phyloP scores from a whole-genome alignment of 2,329 filamentous ascomycete species.

The Penicillium italicum region DNA sequence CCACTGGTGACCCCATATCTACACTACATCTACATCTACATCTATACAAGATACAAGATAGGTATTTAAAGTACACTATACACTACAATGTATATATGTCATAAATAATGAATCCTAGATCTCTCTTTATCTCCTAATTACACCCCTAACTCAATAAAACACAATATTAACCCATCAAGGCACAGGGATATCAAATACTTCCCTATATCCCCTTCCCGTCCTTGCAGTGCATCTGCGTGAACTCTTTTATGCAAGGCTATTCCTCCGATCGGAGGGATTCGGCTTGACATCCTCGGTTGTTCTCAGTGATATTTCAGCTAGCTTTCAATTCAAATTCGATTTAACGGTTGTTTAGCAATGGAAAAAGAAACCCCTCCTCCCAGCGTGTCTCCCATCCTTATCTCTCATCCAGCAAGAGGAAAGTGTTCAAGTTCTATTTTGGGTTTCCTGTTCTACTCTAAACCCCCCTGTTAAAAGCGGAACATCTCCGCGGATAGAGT shows the following conservation, averaged over 20 bases:
- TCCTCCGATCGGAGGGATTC: conserved; percentile 16
- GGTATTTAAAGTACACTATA: neutral
- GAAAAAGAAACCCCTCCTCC: neutral
- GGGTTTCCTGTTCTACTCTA: neutral
- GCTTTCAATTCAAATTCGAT: neutral
- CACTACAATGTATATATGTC: neutral
- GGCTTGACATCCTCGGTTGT: conserved; percentile 12
- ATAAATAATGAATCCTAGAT: neutral
- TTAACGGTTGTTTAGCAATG: neutral
- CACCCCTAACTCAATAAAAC: neutral
- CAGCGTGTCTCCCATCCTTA: neutral
- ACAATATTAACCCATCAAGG: neutral
- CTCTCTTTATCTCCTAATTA: neutral
- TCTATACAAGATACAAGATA: neutral
- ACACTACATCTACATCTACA: neutral
- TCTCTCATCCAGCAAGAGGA: conserved; percentile 3
- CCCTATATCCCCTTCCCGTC: conserved; percentile 5
- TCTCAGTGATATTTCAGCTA: neutral
- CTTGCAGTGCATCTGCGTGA: conserved; percentile 20
- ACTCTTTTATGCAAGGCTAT: conserved; percentile 8
- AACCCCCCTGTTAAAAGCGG: neutral
- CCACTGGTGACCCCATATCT: conserved; percentile 1
- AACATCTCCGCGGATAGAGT: neutral
- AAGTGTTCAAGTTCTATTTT: conserved; percentile 5
- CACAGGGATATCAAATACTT: neutral